Evolutionary conservation across 371 early-diverging fungal genomes (phyloP), one percentile per base, ranked within the genome.

Genomic region (Mucor mucedo): DNA sequence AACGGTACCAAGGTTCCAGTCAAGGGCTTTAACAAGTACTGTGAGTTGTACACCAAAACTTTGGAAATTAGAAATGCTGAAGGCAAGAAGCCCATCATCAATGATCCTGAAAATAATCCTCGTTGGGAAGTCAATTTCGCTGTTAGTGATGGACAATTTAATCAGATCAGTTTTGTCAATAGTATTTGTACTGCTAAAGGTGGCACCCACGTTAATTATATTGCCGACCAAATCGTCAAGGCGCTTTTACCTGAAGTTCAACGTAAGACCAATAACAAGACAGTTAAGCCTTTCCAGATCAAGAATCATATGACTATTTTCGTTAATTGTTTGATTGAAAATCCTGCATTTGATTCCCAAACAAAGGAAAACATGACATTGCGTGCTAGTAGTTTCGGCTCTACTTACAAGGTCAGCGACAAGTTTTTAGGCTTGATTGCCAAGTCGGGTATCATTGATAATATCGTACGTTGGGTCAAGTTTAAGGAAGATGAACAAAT

Each of bases 271-370:
- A 91, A 93, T 69, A 89, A 84, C 65, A 85, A 84, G 29, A 76
- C 68, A 28, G 74, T 97, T 48, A 95, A 93, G 78, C 93, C 97
- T 6, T 82, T 88, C 70, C 93, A 95, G 65, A 89, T 98, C 73
- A 98, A 97, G 76, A 93, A 83, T 53, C 93, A 96, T 62, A 85
- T 99, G 76, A 96, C 92, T 86, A 65, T 99, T 7, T 99, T 99
- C 80, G 84, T 99, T 72, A 99, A 99, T 79, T 93, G 93, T 71
- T 71, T 93, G 60, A 98, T 99, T 60, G 98, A 97, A 69, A 99
- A 99, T 75, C 99, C 99, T 4, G 82, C 97, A 0, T 99, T 99
- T 78, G 99, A 99, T 77, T 97, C 98, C 7, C 99, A 99, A 78
- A 99, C 99, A 21, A 99, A 99, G 78, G 99, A 99, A 70, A 95